Percentiles rank a stretch among this genome's conserved stretches.
Conservation (phyloP, 164 flowering plant species). For the Warburgia ugandensis region DNA sequence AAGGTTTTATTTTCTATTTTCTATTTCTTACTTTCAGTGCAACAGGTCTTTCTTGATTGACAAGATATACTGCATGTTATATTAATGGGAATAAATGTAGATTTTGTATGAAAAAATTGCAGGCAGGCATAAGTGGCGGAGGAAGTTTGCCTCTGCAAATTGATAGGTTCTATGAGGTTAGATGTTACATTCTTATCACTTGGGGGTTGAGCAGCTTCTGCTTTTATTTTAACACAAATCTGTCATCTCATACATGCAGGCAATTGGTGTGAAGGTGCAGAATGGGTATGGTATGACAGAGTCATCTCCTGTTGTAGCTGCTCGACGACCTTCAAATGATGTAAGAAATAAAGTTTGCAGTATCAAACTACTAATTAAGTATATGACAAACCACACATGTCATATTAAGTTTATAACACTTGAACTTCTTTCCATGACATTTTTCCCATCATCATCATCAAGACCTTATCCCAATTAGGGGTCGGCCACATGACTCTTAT, state of each 20-base stretch:
- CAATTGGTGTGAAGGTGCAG: conserved; percentile 70
- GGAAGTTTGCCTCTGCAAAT: conserved; percentile 80
- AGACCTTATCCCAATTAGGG: too few relatives aligned
- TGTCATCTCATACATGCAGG: conserved; percentile 33
- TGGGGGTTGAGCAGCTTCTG: neutral
- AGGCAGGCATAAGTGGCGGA: conserved; percentile 97
- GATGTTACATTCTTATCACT: conserved; percentile 5
- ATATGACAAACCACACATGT: too few relatives aligned
- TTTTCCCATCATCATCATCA: too few relatives aligned
- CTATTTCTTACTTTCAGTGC: neutral
- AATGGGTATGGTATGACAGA: conserved; percentile 95
- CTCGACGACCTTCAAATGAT: conserved; percentile 48
- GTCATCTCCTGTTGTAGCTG: conserved; percentile 78
- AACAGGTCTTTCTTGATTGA: neutral
- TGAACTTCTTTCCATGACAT: too few relatives aligned
- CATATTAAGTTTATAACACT: too few relatives aligned
- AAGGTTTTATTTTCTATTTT: conserved; percentile 40
- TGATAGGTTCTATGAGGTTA: conserved; percentile 87
- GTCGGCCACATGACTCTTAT: too few relatives aligned
- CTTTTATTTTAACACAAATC: neutral
- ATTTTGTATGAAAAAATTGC: conserved; percentile 14
- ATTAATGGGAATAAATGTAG: neutral
- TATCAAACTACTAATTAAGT: too few relatives aligned
- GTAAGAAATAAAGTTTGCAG: conserved; percentile 54
- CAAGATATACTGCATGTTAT: conserved; percentile 1